Evolutionary conservation across 768 basidiomycete species (phyloP), one percentile per base, ranked within the genome.

Genomic region (Tricholoma bakamatsutake): DNA sequence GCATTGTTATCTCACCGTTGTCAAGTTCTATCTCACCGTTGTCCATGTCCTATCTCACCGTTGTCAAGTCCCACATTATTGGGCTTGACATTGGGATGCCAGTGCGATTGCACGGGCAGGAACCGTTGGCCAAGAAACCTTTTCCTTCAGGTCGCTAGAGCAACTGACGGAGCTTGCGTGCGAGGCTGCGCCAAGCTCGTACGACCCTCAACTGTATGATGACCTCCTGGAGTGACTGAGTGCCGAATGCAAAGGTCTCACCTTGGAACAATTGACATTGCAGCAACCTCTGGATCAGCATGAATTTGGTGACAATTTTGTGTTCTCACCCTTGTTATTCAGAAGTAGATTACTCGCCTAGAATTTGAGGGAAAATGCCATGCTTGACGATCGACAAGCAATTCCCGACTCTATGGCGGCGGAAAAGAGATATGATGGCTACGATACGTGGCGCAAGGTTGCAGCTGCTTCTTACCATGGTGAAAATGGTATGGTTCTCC

Each of bases 401-500:
- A 33, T 71, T 93, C 3, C 87, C 0, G 83, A 89, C 55, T 81
- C 92, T 45, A 80, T 93, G 27, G 80, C 88, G 0, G 67, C 67
- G 17, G 94, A 95, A 69, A 76, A 70, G 37, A 80, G 87, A 93
- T 56, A 88, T 94, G 80, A 89, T 94, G 83, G 78, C 87, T 0
- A 80, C 81, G 1, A 84, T 94, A 13, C 93, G 97, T 59, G 80
- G 82, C 1, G 81, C 87, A 21, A 78, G 92, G 31, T 71, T 98
- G 21, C 78, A 81, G 3, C 75, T 96, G 2, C 75, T 97, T 2
- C 76, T 93, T 21, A 79, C 86, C 0, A 67, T 95, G 50, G 74
- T 93, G n/a, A 89, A 97, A 61, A 77, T 88, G 3, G 83, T 82
- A 0, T 89, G 91, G 84, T 90, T 89, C 65, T 81, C 81, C 2